Evolutionary conservation across 2,329 filamentous ascomycete species (phyloP).

Genomic region (Fusarium nelsonii): DNA sequence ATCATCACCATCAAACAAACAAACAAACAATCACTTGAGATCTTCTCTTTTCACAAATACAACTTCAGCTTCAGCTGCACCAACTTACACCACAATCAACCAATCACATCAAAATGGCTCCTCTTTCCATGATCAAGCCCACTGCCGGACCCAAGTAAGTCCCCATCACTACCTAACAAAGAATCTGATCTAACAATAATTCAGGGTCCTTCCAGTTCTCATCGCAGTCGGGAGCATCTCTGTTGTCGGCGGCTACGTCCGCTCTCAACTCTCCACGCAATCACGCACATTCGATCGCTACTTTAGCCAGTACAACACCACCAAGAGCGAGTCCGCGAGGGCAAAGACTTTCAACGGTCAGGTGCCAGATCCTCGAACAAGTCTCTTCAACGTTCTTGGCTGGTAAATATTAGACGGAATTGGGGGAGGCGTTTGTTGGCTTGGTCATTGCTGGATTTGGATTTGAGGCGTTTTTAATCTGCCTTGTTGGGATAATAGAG

Average conservation of each 20-base stretch:
- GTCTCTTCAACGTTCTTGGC: constrained; percentile 45
- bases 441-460: background rate
- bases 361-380: constrained; percentile 45
- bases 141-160: constrained; percentile 39
- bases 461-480: constrained; percentile 15
- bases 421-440: constrained; percentile 6
- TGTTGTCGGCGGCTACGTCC: constrained; percentile 34
- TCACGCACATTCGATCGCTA: constrained; percentile 45
- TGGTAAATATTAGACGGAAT: constrained; percentile 23
- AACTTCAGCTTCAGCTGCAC: constrained; percentile 14
- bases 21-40: constrained; percentile 13
- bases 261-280: constrained; percentile 34
- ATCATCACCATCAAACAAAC: constrained; percentile 20
- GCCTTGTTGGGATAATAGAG: constrained; percentile 10
- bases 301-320: constrained; percentile 45
- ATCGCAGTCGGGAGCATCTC: constrained; percentile 43
- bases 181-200: constrained; percentile 11
- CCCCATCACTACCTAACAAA: background rate
- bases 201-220: constrained; percentile 40
- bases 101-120: constrained; percentile 40
- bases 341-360: constrained; percentile 40
- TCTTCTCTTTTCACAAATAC: constrained; percentile 21
- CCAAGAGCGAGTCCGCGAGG: constrained; percentile 38
- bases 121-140: constrained; percentile 38
- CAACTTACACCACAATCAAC: constrained; percentile 29